Base-by-base conservation (phyloP, 2,329 filamentous ascomycete species). In the Bertia moriformis region DNA sequence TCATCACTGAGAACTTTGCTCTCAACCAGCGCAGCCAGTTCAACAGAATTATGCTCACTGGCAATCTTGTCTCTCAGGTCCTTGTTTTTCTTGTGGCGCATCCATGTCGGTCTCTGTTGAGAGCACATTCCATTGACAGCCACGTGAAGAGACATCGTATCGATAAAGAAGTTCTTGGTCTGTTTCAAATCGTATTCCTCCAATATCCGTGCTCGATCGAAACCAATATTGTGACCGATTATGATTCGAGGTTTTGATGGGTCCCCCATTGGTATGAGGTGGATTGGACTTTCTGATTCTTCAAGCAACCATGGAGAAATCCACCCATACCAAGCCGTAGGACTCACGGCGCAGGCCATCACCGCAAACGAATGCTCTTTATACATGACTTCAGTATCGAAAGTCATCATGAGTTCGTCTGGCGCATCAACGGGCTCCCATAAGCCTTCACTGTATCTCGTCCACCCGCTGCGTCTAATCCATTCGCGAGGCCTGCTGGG, bases 51-150 rank as follows among this genome's bases (percentile, higher is more conserved):
- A 3, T 78, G 80, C 40, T 85, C 72, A 38, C 68, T 78, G 4
- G 83, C 73, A 37, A 89, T 77, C 51, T 80, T 83, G 44, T 95
- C 88, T 38, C 85, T 69, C 36, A 89, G 51, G 52, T 96, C 89
- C 42, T 81, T 72, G 46, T 81, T 86, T 62, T 98, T 98, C 54
- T 86, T 83, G 57, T 94, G 85, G 56, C 85, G 93, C 79, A 95
- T 87, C 91, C 91, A 98, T 0, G 85, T 94, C 5, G 93, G 91
- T 38, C 91, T 74, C 57, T 98, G 91, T 46, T 83, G 80, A 17
- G 91, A 96, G 59, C 91, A 98, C 91, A 98, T 98, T 44, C 91
- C 91, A 54, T 98, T 98, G 18, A 94, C 89, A 2, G 93, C 93
- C 4, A 94, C 89, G 55, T 98, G 91, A 15, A 98, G 65, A 2